Base-by-base conservation (phyloP, 1,139 yeast species). In the Candida sp. region DNA sequence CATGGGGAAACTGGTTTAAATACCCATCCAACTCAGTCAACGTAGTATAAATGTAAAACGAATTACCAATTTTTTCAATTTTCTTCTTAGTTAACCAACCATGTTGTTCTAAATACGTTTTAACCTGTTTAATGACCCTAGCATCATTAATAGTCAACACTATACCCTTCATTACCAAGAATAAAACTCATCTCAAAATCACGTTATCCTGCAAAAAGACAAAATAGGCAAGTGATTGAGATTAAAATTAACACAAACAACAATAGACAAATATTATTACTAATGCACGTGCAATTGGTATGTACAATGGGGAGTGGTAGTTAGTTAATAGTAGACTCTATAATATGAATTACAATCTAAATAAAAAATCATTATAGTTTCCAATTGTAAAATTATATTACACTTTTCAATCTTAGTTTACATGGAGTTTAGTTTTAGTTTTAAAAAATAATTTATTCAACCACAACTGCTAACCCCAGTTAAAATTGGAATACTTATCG, bases 71-170 rank as follows among this genome's bases (percentile, higher is more conserved):
- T 27, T 49, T 52, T 23, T 45, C 54, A 21, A 70, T 68, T 46
- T 65, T 66, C 32, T 40, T 43, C 34, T 59, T 64, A 45, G 63
- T 64, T 32, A 68, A 49, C 22, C 43, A 29, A 1, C 46, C 47
- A 2, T 43, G 38, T 2, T 21, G 27, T 45, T 67, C 71, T 19
- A 69, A 56, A 6, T 43, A 36, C 22, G 46, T 46, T 48, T 68
- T 68, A 34, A 65, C 46, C 2, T 42, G 39, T 47, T 68, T 68
- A 29, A 69, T 54, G 15, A 45, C 39, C 27, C 38, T 48, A 8
- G 57, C 37, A 40, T 64, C 61, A 27, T 36, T 21, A 39, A 49
- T 37, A 22, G 35, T 38, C 30, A 49, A 43, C 37, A 40, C 38
- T 41, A 35, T 34, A 30, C 19, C n/a, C 19, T 12, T 30, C 33